These are phyloP conservation scores for Cyclocybe aegerita DNA, from an alignment of 768 basidiomycete genomes.

Conservation along the genomic window DNA sequence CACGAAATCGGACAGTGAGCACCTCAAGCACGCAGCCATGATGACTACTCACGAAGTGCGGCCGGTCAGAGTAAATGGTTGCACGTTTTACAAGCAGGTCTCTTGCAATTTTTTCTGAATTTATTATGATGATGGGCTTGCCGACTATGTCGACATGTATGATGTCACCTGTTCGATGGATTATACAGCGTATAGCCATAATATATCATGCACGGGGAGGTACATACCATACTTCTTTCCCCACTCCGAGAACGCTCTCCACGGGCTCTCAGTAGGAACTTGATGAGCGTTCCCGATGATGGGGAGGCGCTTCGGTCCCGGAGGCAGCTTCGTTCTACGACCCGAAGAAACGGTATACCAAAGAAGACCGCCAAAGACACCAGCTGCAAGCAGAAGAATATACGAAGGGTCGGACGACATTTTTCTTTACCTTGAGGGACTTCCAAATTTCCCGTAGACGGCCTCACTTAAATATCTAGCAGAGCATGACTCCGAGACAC, in stretches of 20 bases:
- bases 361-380: conserved; percentile 1
- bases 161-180: conserved; percentile 27
- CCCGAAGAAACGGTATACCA: conserved; percentile 1
- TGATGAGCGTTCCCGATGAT: conserved; percentile 23
- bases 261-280: conserved; percentile 18
- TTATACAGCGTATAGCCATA: not conserved
- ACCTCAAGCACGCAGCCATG: not conserved
- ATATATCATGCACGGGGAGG: not conserved
- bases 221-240: conserved; percentile 16
- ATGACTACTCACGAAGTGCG: conserved; percentile 26
- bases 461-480: too few species aligned
- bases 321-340: conserved; percentile 18
- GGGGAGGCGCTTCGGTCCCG: conserved; percentile 19
- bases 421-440: too few species aligned
- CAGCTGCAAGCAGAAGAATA: too few species aligned
- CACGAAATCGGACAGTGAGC: not conserved
- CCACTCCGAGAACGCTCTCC: conserved; percentile 19
- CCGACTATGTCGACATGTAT: conserved; percentile 41
- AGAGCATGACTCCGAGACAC: too few species aligned
- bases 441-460: too few species aligned
- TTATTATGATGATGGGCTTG: conserved; percentile 33
- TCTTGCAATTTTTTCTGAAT: conserved; percentile 34
- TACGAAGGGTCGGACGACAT: too few species aligned
- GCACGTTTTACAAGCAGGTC: conserved; percentile 46
- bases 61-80: conserved; percentile 44